Evolutionary conservation across 2,329 filamentous ascomycete genomes (phyloP), one percentile per base, ranked within the genome.

Genomic region (Stemphylium beticola): DNA sequence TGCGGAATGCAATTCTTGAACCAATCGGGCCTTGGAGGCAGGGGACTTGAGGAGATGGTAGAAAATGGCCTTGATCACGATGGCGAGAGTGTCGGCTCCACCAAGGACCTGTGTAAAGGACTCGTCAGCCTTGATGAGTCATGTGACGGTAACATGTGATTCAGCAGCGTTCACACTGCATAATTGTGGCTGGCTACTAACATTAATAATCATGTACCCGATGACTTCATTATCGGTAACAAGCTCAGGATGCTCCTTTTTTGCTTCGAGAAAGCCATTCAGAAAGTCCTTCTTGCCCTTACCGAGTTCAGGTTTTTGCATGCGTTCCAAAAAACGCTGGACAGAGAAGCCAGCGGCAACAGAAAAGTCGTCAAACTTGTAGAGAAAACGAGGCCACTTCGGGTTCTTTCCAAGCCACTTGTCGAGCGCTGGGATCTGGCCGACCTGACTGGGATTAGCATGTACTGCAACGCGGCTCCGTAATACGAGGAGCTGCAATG

Each of bases 161-260:
- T 6, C 14, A 11, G 4, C 9, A 15, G 18, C 17, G 10, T 18
- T 14, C 22, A 17, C 20, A 17, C 20, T 20, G 18, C 17, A 36
- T 4, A n/a, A n/a, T n/a, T n/a, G 32, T 8, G 11, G 20, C 15
- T 8, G 17, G 17, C 14, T 8, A 60, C 58, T 60, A 45, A 69
- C 64, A 34, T 72, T 74, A 40, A 72, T 61, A 15, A 73, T 67
- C 62, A 74, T 64, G 49, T 69, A 73, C 1, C 67, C 67, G 15
- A 74, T 67, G 24, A 73, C 64, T 39, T 67, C 65, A 14, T 66
- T 68, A 47, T 72, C 67, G 12, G 54, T 60, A n/a, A 74, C 68
- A 18, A 66, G 49, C 9, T 57, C 40, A 5, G 62, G 62, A 15
- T 44, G 26, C 11, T 60, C 60, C 33, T 56, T 43, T 17, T 65